phyloP scores from a whole-genome alignment of 164 flowering plant genomes.

The Chimonanthus praecox region DNA sequence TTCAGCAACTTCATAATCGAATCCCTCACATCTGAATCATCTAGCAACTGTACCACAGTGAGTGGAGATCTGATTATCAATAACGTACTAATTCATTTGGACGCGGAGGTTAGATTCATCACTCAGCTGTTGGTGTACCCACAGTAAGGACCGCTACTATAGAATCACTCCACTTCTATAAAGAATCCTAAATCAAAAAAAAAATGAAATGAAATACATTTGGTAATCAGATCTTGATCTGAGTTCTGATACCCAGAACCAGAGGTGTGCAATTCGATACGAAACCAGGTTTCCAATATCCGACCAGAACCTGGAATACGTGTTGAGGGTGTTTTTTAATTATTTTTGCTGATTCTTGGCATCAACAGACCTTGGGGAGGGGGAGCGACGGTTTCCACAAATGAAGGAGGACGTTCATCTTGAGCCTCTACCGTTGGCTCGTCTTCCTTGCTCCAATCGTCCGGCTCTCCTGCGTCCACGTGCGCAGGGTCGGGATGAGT shows the following conservation, averaged over 20 bases:
- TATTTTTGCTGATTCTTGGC: neutral
- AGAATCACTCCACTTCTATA: neutral
- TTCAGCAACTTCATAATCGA: too few species aligned
- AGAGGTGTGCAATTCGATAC: neutral
- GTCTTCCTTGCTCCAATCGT: slow-evolving; percentile 7
- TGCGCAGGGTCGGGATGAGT: neutral
- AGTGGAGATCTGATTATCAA: too few species aligned
- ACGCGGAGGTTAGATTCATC: too few species aligned
- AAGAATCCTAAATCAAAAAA: neutral
- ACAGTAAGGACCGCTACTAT: too few species aligned
- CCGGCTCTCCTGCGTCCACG: neutral
- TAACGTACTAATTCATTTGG: too few species aligned
- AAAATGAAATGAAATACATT: neutral
- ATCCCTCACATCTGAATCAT: too few species aligned
- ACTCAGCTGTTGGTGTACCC: too few species aligned
- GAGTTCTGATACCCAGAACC: neutral
- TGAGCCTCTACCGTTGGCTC: neutral
- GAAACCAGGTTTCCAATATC: neutral
- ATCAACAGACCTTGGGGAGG: neutral
- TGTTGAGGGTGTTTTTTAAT: neutral
- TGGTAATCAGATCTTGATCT: neutral
- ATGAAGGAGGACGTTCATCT: neutral
- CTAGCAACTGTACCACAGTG: too few species aligned
- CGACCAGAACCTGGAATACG: neutral
- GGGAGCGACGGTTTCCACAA: neutral